Evolutionary conservation across 345 rosid species (phyloP), one percentile per base, ranked within the genome.

Genomic region (Eucalyptus viminalis): DNA sequence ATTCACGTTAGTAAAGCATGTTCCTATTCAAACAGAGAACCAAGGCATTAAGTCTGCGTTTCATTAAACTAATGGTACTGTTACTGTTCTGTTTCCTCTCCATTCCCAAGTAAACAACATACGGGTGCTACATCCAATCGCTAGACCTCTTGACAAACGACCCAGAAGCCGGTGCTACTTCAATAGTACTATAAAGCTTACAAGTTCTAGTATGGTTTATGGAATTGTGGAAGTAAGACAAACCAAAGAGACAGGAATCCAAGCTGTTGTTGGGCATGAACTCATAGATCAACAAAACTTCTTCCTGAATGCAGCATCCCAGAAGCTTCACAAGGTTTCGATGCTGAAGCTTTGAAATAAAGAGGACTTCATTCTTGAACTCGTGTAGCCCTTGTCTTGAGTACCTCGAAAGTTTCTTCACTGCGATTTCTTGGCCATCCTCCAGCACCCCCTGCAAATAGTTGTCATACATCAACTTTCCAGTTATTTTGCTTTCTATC

Each of bases 271-370:
- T 92, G 16, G 87, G 72, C 93, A 92, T 90, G 89, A 86, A 89
- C 45, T 92, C 93, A 2, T 92, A 92, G 44, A 92, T 50, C 21
- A 92, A 87, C 69, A 90, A 89, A 44, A 90, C 87, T 43, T 89
- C 88, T 86, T 87, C 88, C 67, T 92, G 86, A 54, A 88, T 89
- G 89, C 93, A 90, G 85, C 76, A 92, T 24, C 93, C 93, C 6
- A 90, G 90, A 90, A 94, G 93, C 87, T 88, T 92, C 40, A 93
- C 95, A 27, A 94, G 92, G 87, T 94, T 94, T 34, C 93, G 89
- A 85, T 93, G 95, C 62, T 93, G 96, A 87, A 94, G 93, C 89
- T 93, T 93, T 3, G 93, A 92, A 19, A 94, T 91, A 43, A 90
- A 45, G 27, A 83, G 90, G 12, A 91, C 94, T 86, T 94, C 94